Conservation (phyloP, 176 grass and related monocot species). For the Phragmites australis region DNA sequence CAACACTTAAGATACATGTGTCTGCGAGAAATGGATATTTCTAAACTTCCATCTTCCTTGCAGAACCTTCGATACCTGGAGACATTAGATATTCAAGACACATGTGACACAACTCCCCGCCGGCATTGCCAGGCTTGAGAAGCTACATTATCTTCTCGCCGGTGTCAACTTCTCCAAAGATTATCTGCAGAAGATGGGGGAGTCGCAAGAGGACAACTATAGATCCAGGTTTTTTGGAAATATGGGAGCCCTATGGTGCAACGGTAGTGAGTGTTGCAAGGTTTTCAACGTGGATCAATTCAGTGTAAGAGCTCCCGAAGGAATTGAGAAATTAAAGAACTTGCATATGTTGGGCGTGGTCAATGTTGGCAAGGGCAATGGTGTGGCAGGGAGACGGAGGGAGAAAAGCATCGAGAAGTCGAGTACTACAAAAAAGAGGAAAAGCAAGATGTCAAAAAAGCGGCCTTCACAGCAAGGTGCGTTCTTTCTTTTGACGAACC, state of each 20-base stretch:
- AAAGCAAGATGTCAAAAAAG: background rate
- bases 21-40: background rate
- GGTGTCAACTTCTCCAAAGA: background rate
- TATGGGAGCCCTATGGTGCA: background rate
- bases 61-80: slow-evolving; percentile 42
- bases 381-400: slow-evolving; percentile 4
- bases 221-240: background rate
- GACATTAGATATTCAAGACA: slow-evolving; percentile 42
- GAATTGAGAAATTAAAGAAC: slow-evolving; percentile 34
- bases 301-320: slow-evolving; percentile 34
- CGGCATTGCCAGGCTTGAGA: slow-evolving; percentile 33
- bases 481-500: background rate
- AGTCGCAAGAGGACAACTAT: background rate
- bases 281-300: background rate
- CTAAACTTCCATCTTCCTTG: slow-evolving; percentile 36
- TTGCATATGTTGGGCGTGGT: slow-evolving; percentile 40
- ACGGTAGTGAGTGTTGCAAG: background rate
- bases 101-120: background rate
- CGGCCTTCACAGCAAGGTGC: background rate
- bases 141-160: slow-evolving; percentile 34
- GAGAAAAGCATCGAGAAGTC: background rate
- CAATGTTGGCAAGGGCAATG: slow-evolving; percentile 2
- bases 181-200: slow-evolving; percentile 2
- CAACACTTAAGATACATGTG: slow-evolving; percentile 36
- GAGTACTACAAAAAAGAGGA: background rate